phyloP scores from a whole-genome alignment of 108 stramenopile species.

The Cyclotella cryptica region DNA sequence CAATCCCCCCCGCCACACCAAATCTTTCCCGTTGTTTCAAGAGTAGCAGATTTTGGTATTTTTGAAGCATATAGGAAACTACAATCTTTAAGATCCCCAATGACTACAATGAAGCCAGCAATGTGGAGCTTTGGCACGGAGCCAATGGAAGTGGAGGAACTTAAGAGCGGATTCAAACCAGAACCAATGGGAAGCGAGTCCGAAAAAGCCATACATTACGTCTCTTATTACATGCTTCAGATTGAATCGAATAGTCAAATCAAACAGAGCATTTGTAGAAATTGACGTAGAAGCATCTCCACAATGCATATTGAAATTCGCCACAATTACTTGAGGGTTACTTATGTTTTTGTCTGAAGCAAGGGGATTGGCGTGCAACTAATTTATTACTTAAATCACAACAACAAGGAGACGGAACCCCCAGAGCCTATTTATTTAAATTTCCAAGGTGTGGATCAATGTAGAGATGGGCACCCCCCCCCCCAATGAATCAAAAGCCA shows the following conservation, averaged over 20 bases:
- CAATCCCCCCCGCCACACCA: not conserved
- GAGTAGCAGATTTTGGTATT: not conserved
- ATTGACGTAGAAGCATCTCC: not conserved
- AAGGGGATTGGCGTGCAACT: too few relatives aligned
- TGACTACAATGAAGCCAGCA: not conserved
- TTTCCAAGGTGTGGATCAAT: too few relatives aligned
- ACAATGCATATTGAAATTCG: not conserved
- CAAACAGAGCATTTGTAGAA: not conserved
- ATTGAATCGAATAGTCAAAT: constrained; percentile 4
- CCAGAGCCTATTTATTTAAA: too few relatives aligned
- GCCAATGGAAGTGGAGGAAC: not conserved
- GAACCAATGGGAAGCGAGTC: not conserved
- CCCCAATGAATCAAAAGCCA: too few relatives aligned
- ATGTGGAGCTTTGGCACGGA: too few relatives aligned
- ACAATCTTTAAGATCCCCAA: not conserved
- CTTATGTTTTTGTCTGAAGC: not conserved
- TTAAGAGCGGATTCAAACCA: not conserved
- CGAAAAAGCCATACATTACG: not conserved
- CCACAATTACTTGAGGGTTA: not conserved
- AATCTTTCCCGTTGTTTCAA: constrained; percentile 7
- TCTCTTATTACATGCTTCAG: constrained; percentile 10
- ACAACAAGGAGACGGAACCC: too few relatives aligned
- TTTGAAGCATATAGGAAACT: not conserved
- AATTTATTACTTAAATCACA: too few relatives aligned
- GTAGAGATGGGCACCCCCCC: too few relatives aligned